Base-by-base conservation (phyloP, 228 moss, liverwort and hornwort genomes). In the Sphagnum magellanicum region DNA sequence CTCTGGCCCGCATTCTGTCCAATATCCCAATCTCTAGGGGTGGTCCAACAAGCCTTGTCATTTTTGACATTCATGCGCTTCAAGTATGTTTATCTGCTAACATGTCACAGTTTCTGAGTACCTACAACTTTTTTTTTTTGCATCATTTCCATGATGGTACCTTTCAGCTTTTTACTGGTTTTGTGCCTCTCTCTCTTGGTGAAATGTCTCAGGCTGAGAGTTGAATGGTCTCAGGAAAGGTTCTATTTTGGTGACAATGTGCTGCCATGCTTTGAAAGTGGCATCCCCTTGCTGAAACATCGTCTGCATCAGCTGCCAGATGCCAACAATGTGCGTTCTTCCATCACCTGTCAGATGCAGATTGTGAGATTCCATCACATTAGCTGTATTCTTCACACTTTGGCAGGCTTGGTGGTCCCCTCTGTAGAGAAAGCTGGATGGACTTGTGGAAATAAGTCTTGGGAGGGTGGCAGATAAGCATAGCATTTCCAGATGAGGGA, bases 221-320 rank as follows among this genome's bases (percentile, higher is more conserved):
- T 81, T 63, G 70, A 64, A 50, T 55, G 15, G 64, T 78, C 73
- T 69, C 90, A 97, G 92, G 98, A 98, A 78, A 74, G 98, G 47
- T 98, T 98, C 66, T 98, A 98, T 74, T 98, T 98, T 50, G 94
- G 98, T 66, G 94, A 98, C 82, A 92, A 93, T 63, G 98, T 98
- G 74, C 70, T 98, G 66, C 98, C 94, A 32, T 98, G 98, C 84
- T 98, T 98, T 75, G 98, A 98, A 84, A 98, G 98, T 76, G 94
- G 98, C 60, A 98, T 98, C 67, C 98, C 98, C 59, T 80, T 98
- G 74, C 90, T 98, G 0, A 98, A 93, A 83, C 98, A 98, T 77
- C 88, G 98, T 57, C 83, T 98, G 60, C 98, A 98, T 75, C 93
- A 98, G 87, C 98, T 98, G 73, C 84, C 98, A 53, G 94, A 98